Conservation (phyloP, 2,329 filamentous ascomycete species). For the Aspergillus bombycis region DNA sequence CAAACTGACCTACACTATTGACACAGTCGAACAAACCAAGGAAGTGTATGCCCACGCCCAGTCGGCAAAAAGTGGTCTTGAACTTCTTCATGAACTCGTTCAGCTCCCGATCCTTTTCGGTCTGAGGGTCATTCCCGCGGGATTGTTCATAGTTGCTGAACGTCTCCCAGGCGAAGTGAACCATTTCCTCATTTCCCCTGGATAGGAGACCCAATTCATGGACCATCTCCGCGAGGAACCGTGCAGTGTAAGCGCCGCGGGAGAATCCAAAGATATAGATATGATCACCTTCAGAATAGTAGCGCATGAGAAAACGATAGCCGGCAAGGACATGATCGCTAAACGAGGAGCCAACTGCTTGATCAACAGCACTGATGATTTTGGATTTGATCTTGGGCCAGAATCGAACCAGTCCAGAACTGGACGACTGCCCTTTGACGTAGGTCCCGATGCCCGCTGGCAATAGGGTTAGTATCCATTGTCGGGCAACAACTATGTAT, state of each 20-base stretch:
- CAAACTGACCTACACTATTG: conserved; percentile 47
- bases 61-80: conserved; percentile 53
- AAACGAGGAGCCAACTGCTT: conserved; percentile 37
- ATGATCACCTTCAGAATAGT: conserved; percentile 54
- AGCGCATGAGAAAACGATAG: conserved; percentile 60
- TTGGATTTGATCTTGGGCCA: conserved; percentile 7
- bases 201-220: conserved; percentile 53
- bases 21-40: conserved; percentile 62
- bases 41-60: conserved; percentile 54
- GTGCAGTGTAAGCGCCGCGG: conserved; percentile 57
- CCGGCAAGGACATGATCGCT: conserved; percentile 57
- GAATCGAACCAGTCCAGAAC: conserved; percentile 4
- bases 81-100: conserved; percentile 46
- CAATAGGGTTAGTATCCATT: neutral
- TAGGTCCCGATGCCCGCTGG: conserved; percentile 11
- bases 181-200: conserved; percentile 58
- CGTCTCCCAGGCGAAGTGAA: conserved; percentile 51
- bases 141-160: conserved; percentile 38
- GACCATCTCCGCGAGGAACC: conserved; percentile 58
- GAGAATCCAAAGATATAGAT: conserved; percentile 62
- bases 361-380: conserved; percentile 6
- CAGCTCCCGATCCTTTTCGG: conserved; percentile 20
- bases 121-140: conserved; percentile 29
- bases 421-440: conserved; percentile 6
- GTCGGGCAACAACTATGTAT: neutral